Base-by-base conservation (phyloP, 2,329 filamentous ascomycete genomes). In the Escovopsis weberi region DNA sequence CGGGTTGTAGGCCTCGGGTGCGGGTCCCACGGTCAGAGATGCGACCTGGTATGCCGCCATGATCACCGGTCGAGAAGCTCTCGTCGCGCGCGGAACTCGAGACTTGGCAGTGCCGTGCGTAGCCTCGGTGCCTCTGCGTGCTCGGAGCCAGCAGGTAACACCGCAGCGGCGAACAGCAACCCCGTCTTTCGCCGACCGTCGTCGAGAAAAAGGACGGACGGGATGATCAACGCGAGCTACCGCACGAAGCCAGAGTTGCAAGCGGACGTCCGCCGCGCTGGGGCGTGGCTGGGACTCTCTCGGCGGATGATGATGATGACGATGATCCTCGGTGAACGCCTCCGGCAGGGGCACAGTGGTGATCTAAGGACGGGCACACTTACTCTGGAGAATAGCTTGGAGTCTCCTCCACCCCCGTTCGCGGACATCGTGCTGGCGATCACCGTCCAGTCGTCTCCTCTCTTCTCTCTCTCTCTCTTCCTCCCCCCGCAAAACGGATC, bases 351-450 rank as follows among this genome's bases (percentile, higher is more conserved):
- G 28, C 28, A 32, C 28, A 32, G 28, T 32, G 28, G 28, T 32
- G 28, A 11, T 11, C 26, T 23, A 15, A 37, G 10, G 35, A 12
- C 35, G 35, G 35, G 12, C 18, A 47, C 44, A 64, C 73, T 72
- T 76, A 98, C 91, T 72, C 91, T 80, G 64, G 91, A 89, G 72
- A 98, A 98, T 69, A 98, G 81, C 78, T 95, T 96, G 69, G 91
- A 94, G 78, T 96, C 91, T 66, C 91, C 87, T 68, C 85, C 85
- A 64, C 78, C 54, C 48, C 56, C 66, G 47, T 69, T 63, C 56
- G 59, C 66, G 55, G 74, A 70, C 73, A 78, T 78, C 23, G 36
- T 26, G 45, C 40, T 41, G 40, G 37, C 39, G 37, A 32, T 32
- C 8, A 37, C 40, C 40, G 35, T 37, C 32, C 26, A 41, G 26